These are phyloP conservation scores for Ambrosia hybrid DNA, from an alignment of 140 eudicot genomes.

Conservation along the genomic window DNA sequence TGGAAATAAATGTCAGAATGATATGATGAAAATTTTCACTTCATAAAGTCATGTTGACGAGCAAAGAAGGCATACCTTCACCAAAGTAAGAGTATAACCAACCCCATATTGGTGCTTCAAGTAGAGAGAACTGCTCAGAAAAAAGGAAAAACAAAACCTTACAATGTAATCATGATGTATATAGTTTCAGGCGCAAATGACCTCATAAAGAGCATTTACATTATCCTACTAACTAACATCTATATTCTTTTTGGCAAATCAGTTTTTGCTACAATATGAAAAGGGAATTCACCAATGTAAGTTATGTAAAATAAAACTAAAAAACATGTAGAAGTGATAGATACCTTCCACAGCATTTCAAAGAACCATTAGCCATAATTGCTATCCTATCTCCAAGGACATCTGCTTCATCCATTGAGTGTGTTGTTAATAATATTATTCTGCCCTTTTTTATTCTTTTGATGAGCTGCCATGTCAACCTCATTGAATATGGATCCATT, in stretches of 20 bases:
- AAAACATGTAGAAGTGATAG: conserved; percentile 22
- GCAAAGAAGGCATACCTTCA: conserved; percentile 62
- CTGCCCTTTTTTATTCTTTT: conserved; percentile 91
- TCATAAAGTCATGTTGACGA: conserved; percentile 14
- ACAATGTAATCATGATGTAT: too few species aligned
- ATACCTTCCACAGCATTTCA: conserved; percentile 98
- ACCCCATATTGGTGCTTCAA: conserved; percentile 98
- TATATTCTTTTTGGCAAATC: too few species aligned
- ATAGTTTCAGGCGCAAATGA: too few species aligned
- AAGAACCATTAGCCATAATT: conserved; percentile 97
- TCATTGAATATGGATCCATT: conserved; percentile 99
- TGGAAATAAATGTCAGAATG: conserved; percentile 10
- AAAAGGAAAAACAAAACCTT: too few species aligned
- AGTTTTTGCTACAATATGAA: too few species aligned
- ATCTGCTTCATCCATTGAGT: conserved; percentile 99
- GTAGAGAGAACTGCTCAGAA: conserved; percentile 77
- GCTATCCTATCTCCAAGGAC: conserved; percentile 98
- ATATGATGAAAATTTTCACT: background rate
- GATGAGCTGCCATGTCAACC: conserved; percentile 96
- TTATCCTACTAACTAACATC: too few species aligned
- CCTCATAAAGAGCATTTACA: too few species aligned
- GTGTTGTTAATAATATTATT: conserved; percentile 83
- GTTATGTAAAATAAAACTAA: background rate
- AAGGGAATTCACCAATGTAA: background rate
- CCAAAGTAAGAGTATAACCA: conserved; percentile 98